Evolutionary conservation across 345 rosid genomes (phyloP).

Genomic region (Aegle marmelos): DNA sequence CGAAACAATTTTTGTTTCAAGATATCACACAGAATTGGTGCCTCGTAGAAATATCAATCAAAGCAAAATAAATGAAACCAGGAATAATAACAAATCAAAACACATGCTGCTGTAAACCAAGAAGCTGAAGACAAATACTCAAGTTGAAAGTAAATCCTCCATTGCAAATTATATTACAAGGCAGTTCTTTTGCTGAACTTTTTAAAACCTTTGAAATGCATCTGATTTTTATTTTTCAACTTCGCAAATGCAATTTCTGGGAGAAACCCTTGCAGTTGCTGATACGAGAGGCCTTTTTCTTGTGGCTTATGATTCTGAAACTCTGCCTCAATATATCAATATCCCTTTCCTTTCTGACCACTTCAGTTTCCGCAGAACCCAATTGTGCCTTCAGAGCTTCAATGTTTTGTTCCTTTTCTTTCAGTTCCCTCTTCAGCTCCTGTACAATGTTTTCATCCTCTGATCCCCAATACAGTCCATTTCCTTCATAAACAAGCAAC

Average conservation of each 20-base stretch:
- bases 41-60: not conserved
- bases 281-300: constrained; percentile 14
- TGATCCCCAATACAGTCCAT: constrained; percentile 38
- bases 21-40: not conserved
- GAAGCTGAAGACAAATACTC: too few relatives aligned
- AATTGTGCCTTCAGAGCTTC: constrained; percentile 40
- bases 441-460: constrained; percentile 45
- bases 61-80: too few relatives aligned
- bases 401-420: constrained; percentile 45
- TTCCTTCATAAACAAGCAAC: constrained; percentile 26
- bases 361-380: constrained; percentile 43
- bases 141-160: too few relatives aligned
- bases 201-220: too few relatives aligned
- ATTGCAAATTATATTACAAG: too few relatives aligned
- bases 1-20: not conserved
- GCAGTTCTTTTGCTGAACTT: too few relatives aligned
- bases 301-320: constrained; percentile 48
- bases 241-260: not conserved
- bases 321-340: constrained; percentile 75
- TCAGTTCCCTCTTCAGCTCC: constrained; percentile 58
- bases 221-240: too few relatives aligned
- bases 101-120: too few relatives aligned
- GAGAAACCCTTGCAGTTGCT: not conserved
- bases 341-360: constrained; percentile 47
- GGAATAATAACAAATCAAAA: too few relatives aligned